These are phyloP conservation scores for Starmerella bombicola DNA, from an alignment of 805 yeast species.

Conservation along the genomic window DNA sequence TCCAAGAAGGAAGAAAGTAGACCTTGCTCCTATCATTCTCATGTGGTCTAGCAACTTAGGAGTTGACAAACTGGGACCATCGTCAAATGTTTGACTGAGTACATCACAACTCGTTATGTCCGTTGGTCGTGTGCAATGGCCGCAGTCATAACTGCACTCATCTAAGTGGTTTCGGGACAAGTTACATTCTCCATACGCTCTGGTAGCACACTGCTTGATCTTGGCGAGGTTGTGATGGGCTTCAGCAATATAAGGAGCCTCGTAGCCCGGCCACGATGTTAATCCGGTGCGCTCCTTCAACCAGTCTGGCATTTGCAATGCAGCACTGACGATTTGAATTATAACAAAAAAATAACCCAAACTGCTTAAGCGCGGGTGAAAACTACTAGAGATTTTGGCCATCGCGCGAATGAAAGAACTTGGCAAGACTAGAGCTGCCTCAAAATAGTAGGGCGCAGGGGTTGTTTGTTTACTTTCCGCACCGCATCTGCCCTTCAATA, in stretches of 20 bases:
- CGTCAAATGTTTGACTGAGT: slow-evolving; percentile 84
- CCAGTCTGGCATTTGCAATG: slow-evolving; percentile 72
- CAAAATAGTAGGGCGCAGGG: no score
- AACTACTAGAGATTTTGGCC: no score
- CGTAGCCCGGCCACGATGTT: slow-evolving; percentile 67
- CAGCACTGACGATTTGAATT: no score
- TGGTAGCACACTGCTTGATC: slow-evolving; percentile 37
- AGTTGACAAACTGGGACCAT: slow-evolving; percentile 79
- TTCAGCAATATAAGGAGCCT: slow-evolving; percentile 65
- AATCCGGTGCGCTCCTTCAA: slow-evolving; percentile 60
- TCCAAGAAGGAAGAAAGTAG: slow-evolving; percentile 82
- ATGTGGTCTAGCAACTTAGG: slow-evolving; percentile 44
- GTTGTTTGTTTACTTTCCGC: no score
- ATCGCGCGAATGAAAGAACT: no score
- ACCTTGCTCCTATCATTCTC: slow-evolving; percentile 29
- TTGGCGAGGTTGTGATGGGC: slow-evolving; percentile 42
- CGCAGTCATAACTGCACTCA: slow-evolving; percentile 74
- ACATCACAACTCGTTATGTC: slow-evolving; percentile 65
- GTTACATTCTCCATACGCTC: slow-evolving; percentile 10
- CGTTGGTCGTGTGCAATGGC: slow-evolving; percentile 59
- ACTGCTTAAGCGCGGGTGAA: no score
- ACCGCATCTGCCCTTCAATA: no score
- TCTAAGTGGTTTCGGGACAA: slow-evolving; percentile 27
- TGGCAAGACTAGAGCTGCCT: no score
- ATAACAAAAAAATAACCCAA: no score